Base-by-base conservation (phyloP, 2,329 filamentous ascomycete genomes). In the Cryphonectria nitschkei region DNA sequence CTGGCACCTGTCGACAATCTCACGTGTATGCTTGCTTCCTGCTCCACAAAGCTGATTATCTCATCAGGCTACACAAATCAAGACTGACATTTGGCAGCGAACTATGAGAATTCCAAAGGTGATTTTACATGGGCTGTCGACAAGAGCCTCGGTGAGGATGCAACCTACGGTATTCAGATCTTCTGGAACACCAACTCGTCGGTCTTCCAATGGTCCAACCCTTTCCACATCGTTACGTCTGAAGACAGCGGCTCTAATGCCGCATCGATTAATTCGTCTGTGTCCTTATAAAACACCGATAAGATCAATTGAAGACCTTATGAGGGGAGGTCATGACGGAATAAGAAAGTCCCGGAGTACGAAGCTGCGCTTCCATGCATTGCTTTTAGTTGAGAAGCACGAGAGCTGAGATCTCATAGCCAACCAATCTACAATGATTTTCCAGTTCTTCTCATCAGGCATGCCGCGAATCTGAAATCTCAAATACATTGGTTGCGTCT, bases 1-100 rank as follows among this genome's bases (percentile, higher is more conserved):
- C 86, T 88, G 74, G 14, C n/a, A 19, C 61, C 61, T 46, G 39
- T 64, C 13, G 14, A 29, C n/a, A 64, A 64, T 11, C 61, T 64
- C n/a, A 64, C 61, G 16, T 34, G 61, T 64, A 46, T 26, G 61
- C 34, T 39, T 61, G 32, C 11, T n/a, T 32, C 22, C 7, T n/a
- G 13, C 32, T 39, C 8, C 0, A 16, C 32, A 22, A 32, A 26
- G 14, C 26, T 22, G 16, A 19, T 22, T 22, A 9, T 32, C 8
- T 39, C 32, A 1, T 6, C 43, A 39, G 34, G 58, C 11, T 7
- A 9, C 11, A 22, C 22, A 13, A 5, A 5, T 4, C 11, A n/a
- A 5, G 2, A 7, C 19, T 61, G 7, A 61, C 58, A 3, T 64
- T 22, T 39, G 16, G 11, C 37, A 64, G 61, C 32, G 11, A 64